Evolutionary conservation across 148 eudicot genomes (phyloP), one percentile per base, ranked within the genome.

Genomic region (Polygonum aviculare): DNA sequence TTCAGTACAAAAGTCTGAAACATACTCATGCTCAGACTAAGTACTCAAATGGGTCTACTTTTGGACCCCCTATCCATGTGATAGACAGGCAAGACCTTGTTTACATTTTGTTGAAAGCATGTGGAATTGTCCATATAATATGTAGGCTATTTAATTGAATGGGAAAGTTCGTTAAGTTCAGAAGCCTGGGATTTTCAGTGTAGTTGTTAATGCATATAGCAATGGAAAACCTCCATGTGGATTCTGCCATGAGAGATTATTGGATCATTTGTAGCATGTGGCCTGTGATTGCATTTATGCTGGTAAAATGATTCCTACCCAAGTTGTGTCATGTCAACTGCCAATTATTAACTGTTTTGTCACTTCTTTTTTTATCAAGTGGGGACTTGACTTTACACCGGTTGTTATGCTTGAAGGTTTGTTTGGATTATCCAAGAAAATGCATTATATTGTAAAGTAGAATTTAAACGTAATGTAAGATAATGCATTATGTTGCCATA

Each of bases 241-340:
- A 26, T 60, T 60, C 69, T 60, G 69, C 38, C 69, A 60, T 22
- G 65, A 57, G 65, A 22, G 12, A 22, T 21, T 22, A n/a, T 57
- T 60, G 69, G 69, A 60, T 60, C 69, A 26, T 38, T 31, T 60
- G 38, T 10, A 60, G 36, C 69, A 60, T 60, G 69, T 60, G 69
- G 33, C 16, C 38, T 57, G 63, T 57, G 63, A 57, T 22, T 57
- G 63, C 8, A 14, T 57, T 57, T 55, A 11, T 57, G 63, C 63
- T 57, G 63, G 38, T 60, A 60, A 60, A 60, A 22, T 60, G 36
- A 60, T 60, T 60, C 69, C 69, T 60, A 22, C 69, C 38, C 69
- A 60, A 31, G 36, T 22, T 60, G 69, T 60, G 12, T 31, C 35
- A 60, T 60, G 36, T 60, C 36, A 60, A 26, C 35, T 11, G 69